A percentile compares a stretch with the other conserved stretches of the same genome.
phyloP scores from a whole-genome alignment of 2,329 filamentous ascomycete species.

The Didymella arachidicola region DNA sequence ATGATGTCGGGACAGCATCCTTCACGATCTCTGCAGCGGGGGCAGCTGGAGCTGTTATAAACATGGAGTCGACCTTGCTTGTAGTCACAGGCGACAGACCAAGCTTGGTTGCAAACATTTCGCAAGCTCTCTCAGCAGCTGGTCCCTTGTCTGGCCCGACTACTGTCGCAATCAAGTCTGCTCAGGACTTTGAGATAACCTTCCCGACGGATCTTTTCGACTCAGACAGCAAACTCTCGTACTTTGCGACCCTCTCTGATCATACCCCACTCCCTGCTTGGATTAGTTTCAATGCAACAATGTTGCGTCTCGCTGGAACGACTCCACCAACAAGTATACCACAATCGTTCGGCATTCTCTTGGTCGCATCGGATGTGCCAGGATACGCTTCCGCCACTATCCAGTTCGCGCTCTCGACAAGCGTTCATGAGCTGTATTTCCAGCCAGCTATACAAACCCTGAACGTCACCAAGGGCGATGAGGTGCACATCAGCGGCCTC shows the following conservation, averaged over 20 bases:
- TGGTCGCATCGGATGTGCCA: constrained; percentile 81
- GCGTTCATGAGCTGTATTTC: constrained; percentile 73
- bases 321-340: constrained; percentile 73
- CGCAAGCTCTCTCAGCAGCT: constrained; percentile 64
- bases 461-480: constrained; percentile 42
- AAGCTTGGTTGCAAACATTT: constrained; percentile 62
- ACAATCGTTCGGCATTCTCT: constrained; percentile 73
- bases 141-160: constrained; percentile 67
- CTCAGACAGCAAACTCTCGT: constrained; percentile 65
- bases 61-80: constrained; percentile 73
- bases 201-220: constrained; percentile 66
- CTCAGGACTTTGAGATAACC: constrained; percentile 52
- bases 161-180: constrained; percentile 57
- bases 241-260: constrained; percentile 78
- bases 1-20: constrained; percentile 64
- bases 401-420: constrained; percentile 75
- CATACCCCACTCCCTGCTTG: constrained; percentile 87
- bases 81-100: constrained; percentile 68
- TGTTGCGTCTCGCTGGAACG: constrained; percentile 73
- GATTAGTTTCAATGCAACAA: constrained; percentile 74
- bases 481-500: constrained; percentile 43
- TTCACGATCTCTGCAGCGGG: constrained; percentile 77
- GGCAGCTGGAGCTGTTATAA: constrained; percentile 64
- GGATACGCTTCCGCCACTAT: constrained; percentile 75
- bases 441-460: constrained; percentile 55